phyloP scores from a whole-genome alignment of 1,284 basidiomycete species.

The Rhizoctonia solani region DNA sequence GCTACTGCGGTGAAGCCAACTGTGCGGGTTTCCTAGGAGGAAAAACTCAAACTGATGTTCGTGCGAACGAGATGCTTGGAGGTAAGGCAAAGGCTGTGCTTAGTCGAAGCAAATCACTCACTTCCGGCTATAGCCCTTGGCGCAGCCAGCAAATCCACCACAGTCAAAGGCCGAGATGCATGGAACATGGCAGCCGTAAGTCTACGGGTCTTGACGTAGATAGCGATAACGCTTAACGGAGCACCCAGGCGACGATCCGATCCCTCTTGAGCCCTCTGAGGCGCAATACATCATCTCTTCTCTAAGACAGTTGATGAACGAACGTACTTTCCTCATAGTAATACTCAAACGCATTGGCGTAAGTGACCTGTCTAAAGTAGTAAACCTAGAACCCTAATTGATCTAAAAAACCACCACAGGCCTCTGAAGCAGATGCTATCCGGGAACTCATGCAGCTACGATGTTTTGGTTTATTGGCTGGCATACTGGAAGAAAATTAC shows the following conservation, averaged over 20 bases:
- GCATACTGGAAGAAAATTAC: constrained; percentile 78
- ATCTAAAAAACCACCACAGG: neutral
- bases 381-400: neutral
- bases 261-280: constrained; percentile 79
- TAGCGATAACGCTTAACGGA: neutral
- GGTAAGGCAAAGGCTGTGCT: constrained; percentile 55
- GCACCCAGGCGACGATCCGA: constrained; percentile 53
- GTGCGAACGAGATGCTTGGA: constrained; percentile 79
- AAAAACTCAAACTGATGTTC: constrained; percentile 97
- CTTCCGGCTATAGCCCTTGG: constrained; percentile 72
- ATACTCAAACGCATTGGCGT: constrained; percentile 87
- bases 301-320: constrained; percentile 80
- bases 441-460: constrained; percentile 90
- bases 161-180: constrained; percentile 76
- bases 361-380: constrained; percentile 38
- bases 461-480: constrained; percentile 91
- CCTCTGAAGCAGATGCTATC: constrained; percentile 68
- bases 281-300: constrained; percentile 91
- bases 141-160: constrained; percentile 70
- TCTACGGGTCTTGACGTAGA: neutral
- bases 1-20: constrained; percentile 95
- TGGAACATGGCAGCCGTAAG: constrained; percentile 51
- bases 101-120: constrained; percentile 28
- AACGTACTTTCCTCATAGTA: constrained; percentile 80
- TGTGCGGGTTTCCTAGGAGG: constrained; percentile 97